These are phyloP conservation scores for Penstemon eatonii DNA, from an alignment of 257 asterid genomes.

Conservation along the genomic window DNA sequence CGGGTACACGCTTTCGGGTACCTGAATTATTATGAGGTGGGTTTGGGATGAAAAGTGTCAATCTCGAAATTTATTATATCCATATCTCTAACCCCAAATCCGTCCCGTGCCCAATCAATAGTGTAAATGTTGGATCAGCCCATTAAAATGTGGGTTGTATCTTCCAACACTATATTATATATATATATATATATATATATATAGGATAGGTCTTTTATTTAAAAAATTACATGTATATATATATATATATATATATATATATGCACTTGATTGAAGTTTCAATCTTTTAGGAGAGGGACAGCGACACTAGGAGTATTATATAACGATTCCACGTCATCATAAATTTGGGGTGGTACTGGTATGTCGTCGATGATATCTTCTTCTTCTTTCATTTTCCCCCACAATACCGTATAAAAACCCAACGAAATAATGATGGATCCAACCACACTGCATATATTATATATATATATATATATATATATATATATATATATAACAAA, in stretches of 20 bases:
- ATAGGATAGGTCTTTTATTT: too few species aligned
- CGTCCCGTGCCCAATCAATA: too few species aligned
- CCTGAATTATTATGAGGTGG: too few species aligned
- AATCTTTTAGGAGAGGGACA: slow-evolving; percentile 25
- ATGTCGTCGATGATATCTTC: not conserved
- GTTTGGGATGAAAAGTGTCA: too few species aligned
- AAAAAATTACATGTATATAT: too few species aligned
- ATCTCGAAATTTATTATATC: too few species aligned
- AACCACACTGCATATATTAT: slow-evolving; percentile 25
- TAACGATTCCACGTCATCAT: not conserved
- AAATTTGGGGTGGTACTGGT: not conserved
- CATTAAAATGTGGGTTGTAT: not conserved
- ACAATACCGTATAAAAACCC: slow-evolving; percentile 38
- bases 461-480: too few species aligned
- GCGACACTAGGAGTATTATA: not conserved
- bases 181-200: not conserved
- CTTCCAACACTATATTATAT: not conserved
- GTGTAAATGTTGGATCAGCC: not conserved
- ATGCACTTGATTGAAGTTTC: not conserved
- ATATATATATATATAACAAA: too few species aligned
- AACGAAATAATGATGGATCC: slow-evolving; percentile 37
- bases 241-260: too few species aligned
- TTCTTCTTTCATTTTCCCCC: slow-evolving; percentile 41
- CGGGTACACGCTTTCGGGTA: too few species aligned
- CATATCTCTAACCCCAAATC: too few species aligned